Percentiles rank a stretch among this genome's conserved stretches.
phyloP scores from a whole-genome alignment of 108 stramenopile species.

The Skeletonema tropicum region DNA sequence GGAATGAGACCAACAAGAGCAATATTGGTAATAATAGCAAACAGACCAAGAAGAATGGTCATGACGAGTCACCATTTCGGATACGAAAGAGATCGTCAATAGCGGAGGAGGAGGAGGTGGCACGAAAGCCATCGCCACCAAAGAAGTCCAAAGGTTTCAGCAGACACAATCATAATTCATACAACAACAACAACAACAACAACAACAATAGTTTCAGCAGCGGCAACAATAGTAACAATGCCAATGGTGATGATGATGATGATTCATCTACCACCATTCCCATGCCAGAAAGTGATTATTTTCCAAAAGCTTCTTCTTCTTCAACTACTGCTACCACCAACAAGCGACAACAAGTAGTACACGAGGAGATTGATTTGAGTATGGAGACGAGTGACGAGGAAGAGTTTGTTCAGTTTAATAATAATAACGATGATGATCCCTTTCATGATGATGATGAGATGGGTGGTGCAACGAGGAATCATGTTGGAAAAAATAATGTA shows the following conservation, averaged over 20 bases:
- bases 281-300: neutral
- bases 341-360: neutral
- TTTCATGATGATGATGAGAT: too few species aligned
- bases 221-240: neutral
- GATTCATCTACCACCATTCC: neutral
- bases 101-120: neutral
- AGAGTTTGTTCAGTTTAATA: too few species aligned
- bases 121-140: neutral
- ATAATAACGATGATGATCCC: too few species aligned
- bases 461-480: too few species aligned
- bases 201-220: too few species aligned
- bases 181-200: neutral
- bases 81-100: neutral
- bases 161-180: neutral
- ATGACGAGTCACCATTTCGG: slow-evolving; percentile 1
- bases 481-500: neutral
- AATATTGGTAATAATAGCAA: neutral
- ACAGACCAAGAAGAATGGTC: neutral
- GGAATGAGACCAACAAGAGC: neutral
- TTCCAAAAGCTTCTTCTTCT: neutral
- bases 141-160: neutral
- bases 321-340: neutral
- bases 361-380: neutral
- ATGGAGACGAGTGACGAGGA: neutral
- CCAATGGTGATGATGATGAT: neutral